Base-by-base conservation (phyloP, 2,329 filamentous ascomycete species). In the Neodidymelliopsis sp. region DNA sequence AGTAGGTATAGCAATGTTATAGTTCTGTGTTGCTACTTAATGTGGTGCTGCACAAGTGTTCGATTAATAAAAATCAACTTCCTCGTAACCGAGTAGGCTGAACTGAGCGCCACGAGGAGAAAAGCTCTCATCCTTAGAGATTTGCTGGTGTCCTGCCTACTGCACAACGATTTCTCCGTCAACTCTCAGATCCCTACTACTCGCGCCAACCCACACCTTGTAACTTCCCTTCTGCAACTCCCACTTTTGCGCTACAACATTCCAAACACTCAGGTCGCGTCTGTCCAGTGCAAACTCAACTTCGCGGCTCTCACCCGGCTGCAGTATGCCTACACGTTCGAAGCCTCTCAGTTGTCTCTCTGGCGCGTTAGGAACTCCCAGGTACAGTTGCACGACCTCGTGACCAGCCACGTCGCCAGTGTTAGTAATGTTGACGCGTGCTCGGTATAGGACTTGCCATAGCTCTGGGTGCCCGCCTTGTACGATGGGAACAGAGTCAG, bases 231-330 rank as follows among this genome's bases (percentile, higher is more conserved):
- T 53, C 44, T 66, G 65, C 15, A 72, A 16, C 27, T 90, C 82
- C 91, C 92, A 97, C 75, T 96, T 84, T 78, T 96, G 91, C 6
- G 75, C 69, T 1, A 66, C 78, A 0, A 83, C 77, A 59, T 96
- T 89, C 92, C 92, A 97, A 74, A 90, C 91, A 71, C 88, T 91
- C 49, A 97, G 58, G 67, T 97, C 92, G 40, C 90, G 84, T 23
- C 91, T 81, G 6, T 84, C 90, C 35, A 97, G 71, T 6, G 83
- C 79, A 1, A 83, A 85, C 0, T 72, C 78, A 73, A 93, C 93
- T 2, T 79, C 81, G 6, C 75, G 78, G 35, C 80, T 84, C 68
- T 84, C 74, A 12, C 90, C 90, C 1, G 89, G 81, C 2, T 82
- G 77, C 52, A 97, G 83, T 1, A 53, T 12, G 30, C 79, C 79